Evolutionary conservation across 495 filamentous ascomycete genomes (phyloP).

Genomic region (Talaromyces adpressus): DNA sequence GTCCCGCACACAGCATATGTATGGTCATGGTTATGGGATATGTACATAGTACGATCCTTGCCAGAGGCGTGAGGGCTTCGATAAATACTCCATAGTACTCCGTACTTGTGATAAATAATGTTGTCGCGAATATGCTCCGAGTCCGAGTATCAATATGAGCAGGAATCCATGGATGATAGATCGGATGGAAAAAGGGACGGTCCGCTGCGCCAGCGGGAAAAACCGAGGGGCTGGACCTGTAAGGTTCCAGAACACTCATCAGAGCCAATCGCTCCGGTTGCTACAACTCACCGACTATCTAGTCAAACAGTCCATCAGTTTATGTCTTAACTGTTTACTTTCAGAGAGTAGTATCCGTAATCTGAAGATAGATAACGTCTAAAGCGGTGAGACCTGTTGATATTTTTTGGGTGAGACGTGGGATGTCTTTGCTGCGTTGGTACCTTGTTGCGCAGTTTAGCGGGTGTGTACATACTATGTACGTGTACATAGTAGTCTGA

Average conservation of each 20-base stretch:
- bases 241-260: neutral
- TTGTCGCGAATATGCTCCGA: neutral
- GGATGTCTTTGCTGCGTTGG: neutral
- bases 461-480: neutral
- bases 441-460: neutral
- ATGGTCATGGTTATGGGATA: neutral
- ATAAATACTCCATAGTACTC: too few relatives aligned
- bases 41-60: neutral
- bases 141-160: neutral
- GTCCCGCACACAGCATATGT: neutral
- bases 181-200: constrained; percentile 3
- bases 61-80: neutral
- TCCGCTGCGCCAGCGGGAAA: constrained; percentile 2
- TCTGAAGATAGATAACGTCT: neutral
- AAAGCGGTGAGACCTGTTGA: neutral
- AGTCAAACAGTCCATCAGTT: neutral
- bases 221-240: constrained; percentile 2
- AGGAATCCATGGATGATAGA: neutral
- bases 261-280: neutral
- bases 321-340: neutral
- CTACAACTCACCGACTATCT: neutral
- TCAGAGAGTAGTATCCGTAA: neutral
- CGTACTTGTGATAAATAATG: neutral
- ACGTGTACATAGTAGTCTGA: too few relatives aligned
- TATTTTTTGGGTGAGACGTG: neutral